Percentiles rank a stretch among this genome's conserved stretches.
Conservation (phyloP, 805 yeast genomes). For the Suhomyces tanzawaensis region DNA sequence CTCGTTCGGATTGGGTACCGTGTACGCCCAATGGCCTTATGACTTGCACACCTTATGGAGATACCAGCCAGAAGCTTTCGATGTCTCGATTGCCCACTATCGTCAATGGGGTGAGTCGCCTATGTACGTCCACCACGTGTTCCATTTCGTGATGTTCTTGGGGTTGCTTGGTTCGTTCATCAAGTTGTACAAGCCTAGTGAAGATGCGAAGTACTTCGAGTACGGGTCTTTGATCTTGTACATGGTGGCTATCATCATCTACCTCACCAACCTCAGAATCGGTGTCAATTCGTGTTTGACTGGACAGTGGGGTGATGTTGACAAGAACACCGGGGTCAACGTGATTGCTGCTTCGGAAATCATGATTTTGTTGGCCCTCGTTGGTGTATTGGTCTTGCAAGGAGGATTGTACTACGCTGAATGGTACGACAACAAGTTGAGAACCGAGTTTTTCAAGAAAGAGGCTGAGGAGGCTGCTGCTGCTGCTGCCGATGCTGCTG, state of each 20-base stretch:
- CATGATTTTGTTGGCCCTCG: conserved; percentile 64
- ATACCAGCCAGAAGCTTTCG: conserved; percentile 48
- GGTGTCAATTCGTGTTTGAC: conserved; percentile 68
- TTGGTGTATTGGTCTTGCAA: conserved; percentile 83
- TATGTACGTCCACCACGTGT: conserved; percentile 50
- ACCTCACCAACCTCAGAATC: conserved; percentile 79
- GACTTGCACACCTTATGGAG: conserved; percentile 75
- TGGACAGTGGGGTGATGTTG: conserved; percentile 94
- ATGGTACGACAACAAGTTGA: conserved; percentile 47
- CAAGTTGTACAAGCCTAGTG: conserved; percentile 84
- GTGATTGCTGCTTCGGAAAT: conserved; percentile 89
- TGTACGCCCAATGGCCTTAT: conserved; percentile 78
- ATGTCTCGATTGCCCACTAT: conserved; percentile 69
- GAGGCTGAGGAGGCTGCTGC: conserved; percentile 22
- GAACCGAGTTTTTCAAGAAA: conserved; percentile 28
- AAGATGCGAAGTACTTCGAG: conserved; percentile 83
- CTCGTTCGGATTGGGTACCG: conserved; percentile 76
- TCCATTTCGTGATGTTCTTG: conserved; percentile 58
- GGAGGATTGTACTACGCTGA: conserved; percentile 86
- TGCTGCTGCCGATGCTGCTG: conserved; percentile 7
- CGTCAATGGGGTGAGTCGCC: conserved; percentile 70
- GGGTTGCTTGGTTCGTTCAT: conserved; percentile 73
- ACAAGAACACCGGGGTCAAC: conserved; percentile 77
- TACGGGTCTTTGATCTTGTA: conserved; percentile 79
- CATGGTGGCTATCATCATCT: conserved; percentile 72